These are phyloP conservation scores for Leccinum broughii DNA, from an alignment of 768 basidiomycete genomes.

Conservation along the genomic window DNA sequence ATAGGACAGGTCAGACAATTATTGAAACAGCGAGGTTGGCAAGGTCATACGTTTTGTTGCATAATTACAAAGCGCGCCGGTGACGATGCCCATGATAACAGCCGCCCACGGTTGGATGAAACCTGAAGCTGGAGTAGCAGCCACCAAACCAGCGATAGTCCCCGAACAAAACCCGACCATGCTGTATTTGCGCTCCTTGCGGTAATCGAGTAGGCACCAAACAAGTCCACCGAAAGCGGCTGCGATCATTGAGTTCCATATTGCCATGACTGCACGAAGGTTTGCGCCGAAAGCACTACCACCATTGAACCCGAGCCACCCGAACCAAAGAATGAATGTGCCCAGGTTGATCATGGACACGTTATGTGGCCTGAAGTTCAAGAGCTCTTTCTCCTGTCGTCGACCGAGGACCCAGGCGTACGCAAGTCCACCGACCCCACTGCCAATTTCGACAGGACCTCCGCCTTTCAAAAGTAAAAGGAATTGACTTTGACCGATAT, in stretches of 20 bases:
- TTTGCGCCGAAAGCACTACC: slow-evolving; percentile 89
- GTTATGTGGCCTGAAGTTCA: slow-evolving; percentile 87
- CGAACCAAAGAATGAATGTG: slow-evolving; percentile 86
- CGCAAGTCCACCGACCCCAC: slow-evolving; percentile 82
- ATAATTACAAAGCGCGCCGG: slow-evolving; percentile 76
- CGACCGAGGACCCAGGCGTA: slow-evolving; percentile 89
- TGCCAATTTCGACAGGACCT: slow-evolving; percentile 85
- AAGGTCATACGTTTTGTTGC: slow-evolving; percentile 69
- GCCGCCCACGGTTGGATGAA: slow-evolving; percentile 77
- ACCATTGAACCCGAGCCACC: slow-evolving; percentile 89
- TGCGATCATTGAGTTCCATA: slow-evolving; percentile 87
- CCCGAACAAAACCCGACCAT: slow-evolving; percentile 92
- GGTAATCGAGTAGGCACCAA: slow-evolving; percentile 81
- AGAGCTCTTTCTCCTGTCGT: slow-evolving; percentile 66
- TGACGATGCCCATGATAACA: slow-evolving; percentile 71
- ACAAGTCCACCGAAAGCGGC: slow-evolving; percentile 80
- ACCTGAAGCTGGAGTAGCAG: slow-evolving; percentile 86
- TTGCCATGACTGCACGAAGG: slow-evolving; percentile 79
- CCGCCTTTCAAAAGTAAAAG: slow-evolving; percentile 49
- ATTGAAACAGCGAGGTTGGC: background rate
- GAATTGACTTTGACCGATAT: slow-evolving; percentile 1
- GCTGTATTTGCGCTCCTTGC: slow-evolving; percentile 78
- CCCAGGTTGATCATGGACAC: slow-evolving; percentile 82
- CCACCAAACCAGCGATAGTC: slow-evolving; percentile 85
- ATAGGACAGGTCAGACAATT: slow-evolving; percentile 12